These are phyloP conservation scores for Fusarium newnesense DNA, from an alignment of 2,329 filamentous ascomycete genomes.

Conservation along the genomic window DNA sequence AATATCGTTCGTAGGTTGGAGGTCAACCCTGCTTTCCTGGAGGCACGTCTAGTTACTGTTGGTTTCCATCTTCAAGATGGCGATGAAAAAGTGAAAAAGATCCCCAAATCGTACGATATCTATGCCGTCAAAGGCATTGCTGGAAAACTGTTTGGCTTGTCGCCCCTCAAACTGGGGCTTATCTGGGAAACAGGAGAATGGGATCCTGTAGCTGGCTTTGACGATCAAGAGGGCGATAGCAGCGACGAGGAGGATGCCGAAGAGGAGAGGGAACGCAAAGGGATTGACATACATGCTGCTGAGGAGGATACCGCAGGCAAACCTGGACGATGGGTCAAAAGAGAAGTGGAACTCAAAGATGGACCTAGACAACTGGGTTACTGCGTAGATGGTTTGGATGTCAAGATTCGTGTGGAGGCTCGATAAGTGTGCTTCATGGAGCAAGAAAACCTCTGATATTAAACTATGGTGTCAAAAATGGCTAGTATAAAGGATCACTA, in stretches of 20 bases:
- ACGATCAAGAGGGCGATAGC: slow-evolving; percentile 65
- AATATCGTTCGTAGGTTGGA: slow-evolving; percentile 65
- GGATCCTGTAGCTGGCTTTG: slow-evolving; percentile 77
- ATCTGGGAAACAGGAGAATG: slow-evolving; percentile 93
- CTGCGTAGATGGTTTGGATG: slow-evolving; percentile 80
- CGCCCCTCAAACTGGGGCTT: slow-evolving; percentile 72
- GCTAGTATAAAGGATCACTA: neutral
- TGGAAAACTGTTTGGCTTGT: slow-evolving; percentile 73
- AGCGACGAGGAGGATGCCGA: slow-evolving; percentile 63
- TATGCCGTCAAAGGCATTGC: slow-evolving; percentile 85
- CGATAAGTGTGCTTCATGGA: slow-evolving; percentile 24
- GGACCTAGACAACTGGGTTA: slow-evolving; percentile 85
- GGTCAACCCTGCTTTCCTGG: slow-evolving; percentile 82
- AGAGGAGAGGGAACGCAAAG: slow-evolving; percentile 42
- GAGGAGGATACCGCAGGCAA: slow-evolving; percentile 43
- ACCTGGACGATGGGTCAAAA: slow-evolving; percentile 73
- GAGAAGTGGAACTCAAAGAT: slow-evolving; percentile 83
- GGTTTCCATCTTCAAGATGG: slow-evolving; percentile 54
- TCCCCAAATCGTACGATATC: slow-evolving; percentile 82
- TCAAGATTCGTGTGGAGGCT: slow-evolving; percentile 75
- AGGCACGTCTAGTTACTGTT: slow-evolving; percentile 78
- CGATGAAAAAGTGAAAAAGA: slow-evolving; percentile 53
- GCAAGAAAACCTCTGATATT: neutral
- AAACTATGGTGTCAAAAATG: neutral
- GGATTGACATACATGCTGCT: slow-evolving; percentile 39